These are phyloP conservation scores for Trametes sanguinea DNA, from an alignment of 768 basidiomycete genomes.

Conservation along the genomic window DNA sequence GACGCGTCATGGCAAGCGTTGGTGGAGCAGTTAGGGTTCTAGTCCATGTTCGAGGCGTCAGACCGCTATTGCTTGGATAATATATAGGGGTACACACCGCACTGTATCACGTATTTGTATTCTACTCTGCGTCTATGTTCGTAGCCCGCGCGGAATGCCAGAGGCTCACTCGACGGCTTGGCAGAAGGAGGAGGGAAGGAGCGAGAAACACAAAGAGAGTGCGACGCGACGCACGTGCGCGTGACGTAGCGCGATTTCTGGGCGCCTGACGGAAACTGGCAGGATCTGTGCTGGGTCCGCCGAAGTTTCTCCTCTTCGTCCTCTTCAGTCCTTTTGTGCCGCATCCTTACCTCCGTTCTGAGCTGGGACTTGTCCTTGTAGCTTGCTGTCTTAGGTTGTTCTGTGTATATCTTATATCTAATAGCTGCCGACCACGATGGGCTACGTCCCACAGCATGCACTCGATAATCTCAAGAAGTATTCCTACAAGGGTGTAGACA, in stretches of 20 bases:
- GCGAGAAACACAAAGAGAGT: neutral
- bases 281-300: neutral
- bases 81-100: too few relatives aligned
- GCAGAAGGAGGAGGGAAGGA: neutral
- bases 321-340: too few relatives aligned
- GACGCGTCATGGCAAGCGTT: conserved; percentile 70
- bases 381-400: neutral
- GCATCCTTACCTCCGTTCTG: neutral
- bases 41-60: neutral
- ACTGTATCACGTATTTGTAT: too few relatives aligned
- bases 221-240: conserved; percentile 23
- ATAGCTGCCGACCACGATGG: conserved; percentile 41
- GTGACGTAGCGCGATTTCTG: conserved; percentile 25
- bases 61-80: too few relatives aligned
- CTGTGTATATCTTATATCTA: neutral
- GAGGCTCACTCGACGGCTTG: too few relatives aligned
- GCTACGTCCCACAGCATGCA: conserved; percentile 65
- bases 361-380: neutral
- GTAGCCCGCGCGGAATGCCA: too few relatives aligned
- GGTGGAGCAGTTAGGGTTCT: conserved; percentile 66
- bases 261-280: neutral
- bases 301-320: neutral
- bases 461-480: conserved; percentile 77
- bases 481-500: conserved; percentile 79
- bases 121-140: too few relatives aligned